Evolutionary conservation across 176 grass and related monocot species (phyloP), one percentile per base, ranked within the genome.

Genomic region (Rhynchospora breviuscula): DNA sequence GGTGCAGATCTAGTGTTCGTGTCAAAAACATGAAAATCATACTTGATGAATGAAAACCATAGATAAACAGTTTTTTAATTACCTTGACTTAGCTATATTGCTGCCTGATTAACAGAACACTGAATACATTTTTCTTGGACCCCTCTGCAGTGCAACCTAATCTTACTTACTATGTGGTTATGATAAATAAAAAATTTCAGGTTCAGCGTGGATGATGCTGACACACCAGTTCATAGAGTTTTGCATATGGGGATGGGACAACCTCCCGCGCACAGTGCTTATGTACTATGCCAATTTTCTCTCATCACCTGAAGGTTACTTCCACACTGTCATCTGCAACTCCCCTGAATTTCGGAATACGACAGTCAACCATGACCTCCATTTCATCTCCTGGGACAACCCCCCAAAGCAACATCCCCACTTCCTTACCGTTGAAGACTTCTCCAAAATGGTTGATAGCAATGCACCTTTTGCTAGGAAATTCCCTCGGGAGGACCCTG

Each of bases 271-370:
- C 85, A 96, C 97, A 11, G 97, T 96, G 15, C 72, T 99, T 19
- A 99, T 99, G 97, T 99, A 99, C 73, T 99, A 99, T 75, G 93
- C 97, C 5, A 99, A 99, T 82, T 99, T 99, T 43, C 89, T 99
- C 51, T 95, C 93, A 58, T 99, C 96, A 0, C 93, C 93, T 7
- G 93, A 95, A 69, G 97, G 97, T 81, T 99, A 99, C 86, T 99
- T 99, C 65, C 93, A 99, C 85, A 99, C 97, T 0, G 93, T 99
- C 11, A 99, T 99, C 71, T 99, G 93, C 89, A 99, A 99, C 73
- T 88, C 90, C 3, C 89, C 84, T 2, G 97, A 99, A 64, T 99
- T 99, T 53, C 79, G 77, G 23, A 99, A 95, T 87, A 93, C 97
- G 5, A 96, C 97, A 9, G 93, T 99, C 2, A 99, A 99, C 83